Base-by-base conservation (phyloP, 148 eudicot species). In the Pouteria glomerata region DNA sequence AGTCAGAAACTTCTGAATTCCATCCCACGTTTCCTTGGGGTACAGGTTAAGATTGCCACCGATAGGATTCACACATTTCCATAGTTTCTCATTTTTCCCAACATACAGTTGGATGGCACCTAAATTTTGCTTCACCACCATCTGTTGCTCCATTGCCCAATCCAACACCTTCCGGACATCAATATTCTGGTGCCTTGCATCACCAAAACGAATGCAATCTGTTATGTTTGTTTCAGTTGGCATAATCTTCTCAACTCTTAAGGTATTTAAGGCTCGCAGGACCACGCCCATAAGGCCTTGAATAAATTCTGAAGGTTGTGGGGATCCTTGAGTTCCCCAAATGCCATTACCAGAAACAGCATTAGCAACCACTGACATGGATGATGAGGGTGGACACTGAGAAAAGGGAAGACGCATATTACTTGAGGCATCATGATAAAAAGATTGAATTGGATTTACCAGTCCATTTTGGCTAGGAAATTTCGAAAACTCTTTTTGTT, bases 101-200 rank as follows among this genome's bases (percentile, higher is more conserved):
- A 86, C 85, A 75, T 82, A 94, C 18, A 89, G 55, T 59, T 75
- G 87, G 74, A 84, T 30, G 52, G 85, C 57, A 64, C 91, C 90
- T 71, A 89, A 48, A 50, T 74, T 74, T 61, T 78, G 86, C 72
- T 75, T 78, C 41, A 79, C 75, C 55, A 91, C 91, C 73, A 88
- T 77, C 78, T 94, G 87, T 48, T 86, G 92, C 78, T 88, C 79
- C 69, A 94, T 70, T 16, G 97, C 96, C 76, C 84, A 71, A 44
- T 83, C 86, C 57, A 94, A 72, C 71, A 97, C 98, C 74, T 86
- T 84, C 77, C 73, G 82, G 33, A 86, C 85, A 77, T 94, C 93
- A 74, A 82, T 85, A 76, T 78, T 80, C 21, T 82, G 82, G 80
- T 86, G 88, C 81, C 69, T 79, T 29, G 77, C 73, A 63, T 80